A percentile compares a stretch with the other conserved stretches of the same genome.
phyloP scores from a whole-genome alignment of 169 alveolate genomes.

The Plasmodium billcollinsi region DNA sequence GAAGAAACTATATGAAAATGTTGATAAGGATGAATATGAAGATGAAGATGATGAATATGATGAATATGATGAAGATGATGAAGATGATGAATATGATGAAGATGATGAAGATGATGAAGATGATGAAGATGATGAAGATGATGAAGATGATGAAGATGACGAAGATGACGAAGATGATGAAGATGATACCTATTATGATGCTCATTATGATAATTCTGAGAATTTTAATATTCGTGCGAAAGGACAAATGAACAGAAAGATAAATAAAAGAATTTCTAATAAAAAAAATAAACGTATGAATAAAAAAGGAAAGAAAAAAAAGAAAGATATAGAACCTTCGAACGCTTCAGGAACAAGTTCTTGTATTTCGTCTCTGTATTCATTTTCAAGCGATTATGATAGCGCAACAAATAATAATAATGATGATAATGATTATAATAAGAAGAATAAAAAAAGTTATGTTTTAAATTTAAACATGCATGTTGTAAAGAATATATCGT shows the following conservation, averaged over 20 bases:
- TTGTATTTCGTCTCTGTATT: constrained; percentile 25
- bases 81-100: not conserved
- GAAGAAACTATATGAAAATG: not conserved
- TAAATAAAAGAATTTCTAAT: not conserved
- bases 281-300: not conserved
- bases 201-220: too few relatives aligned
- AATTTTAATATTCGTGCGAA: not conserved
- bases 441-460: not conserved
- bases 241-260: not conserved
- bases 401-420: constrained; percentile 5
- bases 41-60: not conserved
- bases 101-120: not conserved
- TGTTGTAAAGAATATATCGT: constrained; percentile 8
- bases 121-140: not conserved
- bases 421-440: not conserved
- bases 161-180: not conserved
- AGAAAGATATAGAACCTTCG: constrained; percentile 12
- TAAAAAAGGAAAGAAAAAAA: not conserved
- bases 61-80: not conserved
- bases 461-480: not conserved
- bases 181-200: too few relatives aligned
- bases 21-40: not conserved
- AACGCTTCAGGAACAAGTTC: constrained; percentile 7
- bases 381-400: constrained; percentile 44
- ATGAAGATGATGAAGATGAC: not conserved